Base-by-base conservation (phyloP, 2,329 filamentous ascomycete species). In the Endoconidiophora laricicola region DNA sequence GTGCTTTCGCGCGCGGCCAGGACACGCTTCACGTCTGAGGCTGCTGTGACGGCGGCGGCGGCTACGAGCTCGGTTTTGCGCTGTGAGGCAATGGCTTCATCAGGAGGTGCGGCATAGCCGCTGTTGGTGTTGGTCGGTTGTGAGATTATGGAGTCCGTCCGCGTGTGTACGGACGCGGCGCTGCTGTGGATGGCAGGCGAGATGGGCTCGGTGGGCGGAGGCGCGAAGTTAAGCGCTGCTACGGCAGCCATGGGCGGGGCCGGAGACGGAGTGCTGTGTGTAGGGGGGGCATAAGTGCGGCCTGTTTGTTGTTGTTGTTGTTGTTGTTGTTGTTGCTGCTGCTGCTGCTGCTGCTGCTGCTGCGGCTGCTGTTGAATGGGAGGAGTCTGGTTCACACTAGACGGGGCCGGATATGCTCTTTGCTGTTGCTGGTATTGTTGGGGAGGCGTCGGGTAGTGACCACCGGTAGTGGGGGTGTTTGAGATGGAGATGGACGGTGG, bases 31-130 rank as follows among this genome's bases (percentile, higher is more conserved):
- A 29, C 10, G 10, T 29, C 26, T 3, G 66, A 69, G 5, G 46
- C 64, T 63, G 20, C 37, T 10, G 48, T 37, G 12, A 16, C 16
- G n/a, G 36, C 37, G 20, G 60, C 55, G 41, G 49, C 42, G 3
- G 38, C 23, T 9, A 37, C 44, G 4, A 29, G n/a, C 16, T 46
- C 38, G n/a, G 26, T 37, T 22, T 3, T 29, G 26, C 26, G 26
- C 38, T 20, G 23, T 22, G 43, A 49, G 22, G 44, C 33, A 3
- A 37, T 6, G 4, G 24, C 33, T 6, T 45, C 43, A 6, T 24
- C 24, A 16, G 39, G 12, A 18, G 39, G 16, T 12, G 56, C 56
- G 63, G 66, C 54, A 64, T 64, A 18, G 39, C 3, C 26, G 6
- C 26, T 10, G 26, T 6, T 6, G 26, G 26, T 29, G 26, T 29